Evolutionary conservation across 805 yeast species (phyloP), one percentile per base, ranked within the genome.

Genomic region (Lachancea sp.): DNA sequence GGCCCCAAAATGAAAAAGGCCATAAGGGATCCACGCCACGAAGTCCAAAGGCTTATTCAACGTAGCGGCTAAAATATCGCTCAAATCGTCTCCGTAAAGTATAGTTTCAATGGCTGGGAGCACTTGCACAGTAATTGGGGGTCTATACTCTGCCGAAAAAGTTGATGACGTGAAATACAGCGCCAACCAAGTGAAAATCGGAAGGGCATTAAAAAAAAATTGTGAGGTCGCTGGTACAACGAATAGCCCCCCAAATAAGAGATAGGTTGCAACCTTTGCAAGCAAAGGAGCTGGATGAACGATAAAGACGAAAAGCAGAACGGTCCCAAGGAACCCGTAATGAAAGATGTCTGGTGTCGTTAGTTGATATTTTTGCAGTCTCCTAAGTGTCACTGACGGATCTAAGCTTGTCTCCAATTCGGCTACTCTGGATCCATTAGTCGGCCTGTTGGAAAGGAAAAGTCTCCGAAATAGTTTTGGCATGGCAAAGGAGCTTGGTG

Each of bases 1-100:
- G 12, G 87, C 77, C n/a, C 85, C 79, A 58, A 86, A 91, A 68
- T 91, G 99, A 47, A 86, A 71, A 12, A 93, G 61, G 2, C 99
- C 99, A 61, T 91, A 91, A 1, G 99, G 98, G 33, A 91, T 66
- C 96, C 96, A 90, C 3, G 97, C 96, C 41, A 87, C 55, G n/a
- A 90, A 70, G 60, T 90, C 98, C 45, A 86, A 68, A 6, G 79
- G 55, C 2, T 83, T 63, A 49, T 73, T 77, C 15, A 84, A 81
- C 13, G 80, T 71, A 5, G 90, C 77, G 1, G 96, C 93, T 56
- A 89, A 73, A 19, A 90, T 80, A 55, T 84, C 85, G 43, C 90
- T 81, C 56, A 91, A 72, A 65, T 91, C 85, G 57, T 90, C 96
- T 42, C 97, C 97, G 59, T 88, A 90, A 48, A 91, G 69, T 45